Percentiles rank a stretch among this genome's conserved stretches.
phyloP scores from a whole-genome alignment of 1,139 yeast species.

The Candida sanyaensis region DNA sequence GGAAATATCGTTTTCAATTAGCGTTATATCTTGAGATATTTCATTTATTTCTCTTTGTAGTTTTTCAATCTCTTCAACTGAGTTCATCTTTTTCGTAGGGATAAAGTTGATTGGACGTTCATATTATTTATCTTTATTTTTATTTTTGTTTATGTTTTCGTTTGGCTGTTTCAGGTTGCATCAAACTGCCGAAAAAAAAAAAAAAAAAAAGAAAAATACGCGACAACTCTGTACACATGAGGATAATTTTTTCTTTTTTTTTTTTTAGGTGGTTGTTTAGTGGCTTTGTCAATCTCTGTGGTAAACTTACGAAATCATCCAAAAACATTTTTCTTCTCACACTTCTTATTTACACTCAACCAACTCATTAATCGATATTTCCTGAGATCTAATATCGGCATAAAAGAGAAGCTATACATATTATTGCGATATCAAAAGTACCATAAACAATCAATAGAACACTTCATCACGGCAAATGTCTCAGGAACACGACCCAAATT shows the following conservation, averaged over 20 bases:
- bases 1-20: slow-evolving; percentile 18
- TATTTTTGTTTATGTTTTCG: not conserved
- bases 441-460: not conserved
- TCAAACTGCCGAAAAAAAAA: not conserved
- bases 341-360: too few species aligned
- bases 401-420: too few species aligned
- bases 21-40: slow-evolving; percentile 16
- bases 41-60: slow-evolving; percentile 13
- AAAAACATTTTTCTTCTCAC: not conserved
- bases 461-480: not conserved
- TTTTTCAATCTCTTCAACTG: slow-evolving; percentile 1
- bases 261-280: not conserved
- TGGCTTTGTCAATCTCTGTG: not conserved
- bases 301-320: not conserved
- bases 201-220: not conserved
- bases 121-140: not conserved
- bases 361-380: too few species aligned
- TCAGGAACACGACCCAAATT: not conserved
- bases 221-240: not conserved
- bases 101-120: not conserved
- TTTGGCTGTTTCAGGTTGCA: not conserved
- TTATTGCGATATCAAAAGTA: too few species aligned
- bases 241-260: too few species aligned
- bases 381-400: too few species aligned
- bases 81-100: not conserved